Evolutionary conservation across 177 flowering plant genomes (phyloP), one percentile per base, ranked within the genome.

Genomic region (Telopea speciosissima): DNA sequence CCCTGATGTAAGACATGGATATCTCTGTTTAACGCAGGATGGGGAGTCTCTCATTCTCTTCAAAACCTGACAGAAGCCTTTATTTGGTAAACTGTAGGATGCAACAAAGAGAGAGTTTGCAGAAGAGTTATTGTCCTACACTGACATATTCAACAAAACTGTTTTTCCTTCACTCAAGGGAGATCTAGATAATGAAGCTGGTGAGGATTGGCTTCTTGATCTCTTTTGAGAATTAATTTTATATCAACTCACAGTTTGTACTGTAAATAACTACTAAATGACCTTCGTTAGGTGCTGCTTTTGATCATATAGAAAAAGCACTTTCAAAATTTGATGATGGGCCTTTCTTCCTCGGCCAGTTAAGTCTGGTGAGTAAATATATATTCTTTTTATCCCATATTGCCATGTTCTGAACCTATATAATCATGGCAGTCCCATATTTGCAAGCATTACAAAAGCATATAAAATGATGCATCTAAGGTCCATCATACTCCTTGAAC

Each of bases 301-400:
- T 87, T 76, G 90, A 89, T 77, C 68, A 69, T 24, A 65, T 76
- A 22, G 79, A 75, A 69, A 64, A 33, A n/a, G 82, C 79, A 58
- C 78, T 74, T 70, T 42, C 78, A 16, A 93, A 86, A 70, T 93
- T 93, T 70, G 84, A 86, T 58, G 88, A 87, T 76, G 97, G 98
- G 11, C 97, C 54, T 49, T 49, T 49, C 54, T 49, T 49, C 54
- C 54, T 49, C 13, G 54, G 54, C 19, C 17, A 49, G 71, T 79
- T 91, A 73, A 90, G 96, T 75, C 69, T 77, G 85, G 98, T 90
- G 79, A 62, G 79, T 77, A 13, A 19, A 49, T 49, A 13, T 49
- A 6, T 49, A 49, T 49, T 49, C 3, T 12, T 12, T 49, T 49
- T 49, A 1, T 49, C 9, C 40, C 9, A 3, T 49, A 49, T 49